Base-by-base conservation (phyloP, 1,284 basidiomycete genomes). In the Fomitiporia mediterranea region DNA sequence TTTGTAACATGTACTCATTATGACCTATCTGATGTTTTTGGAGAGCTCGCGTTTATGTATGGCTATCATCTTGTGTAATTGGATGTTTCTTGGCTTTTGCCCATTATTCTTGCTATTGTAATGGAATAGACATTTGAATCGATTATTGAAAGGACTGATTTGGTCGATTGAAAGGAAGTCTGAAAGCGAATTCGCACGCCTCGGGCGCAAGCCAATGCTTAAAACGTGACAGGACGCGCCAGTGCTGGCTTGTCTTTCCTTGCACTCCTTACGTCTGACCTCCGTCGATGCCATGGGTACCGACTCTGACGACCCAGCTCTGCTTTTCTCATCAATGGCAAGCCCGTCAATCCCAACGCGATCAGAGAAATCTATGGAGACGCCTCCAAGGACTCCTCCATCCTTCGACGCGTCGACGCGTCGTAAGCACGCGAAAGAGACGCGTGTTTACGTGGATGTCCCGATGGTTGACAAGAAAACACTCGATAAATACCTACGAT, bases 401-500 rank as follows among this genome's bases (percentile, higher is more conserved):
- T 2, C 23, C 27, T n/a, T 30, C 13, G 34, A 39, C 46, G 23
- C 54, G 21, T 11, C 37, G 34, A 51, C 55, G 48, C 53, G 49
- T 37, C 47, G 13, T 25, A 25, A 30, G n/a, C n/a, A 32, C 42
- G 37, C 23, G 43, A 25, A 55, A 11, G 37, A 37, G 38, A 44
- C 49, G 54, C 19, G 30, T 32, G 39, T 55, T 25, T 68, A 65
- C 42, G 58, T 76, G 35, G 60, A 38, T 42, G 56, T 56, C 17
- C 71, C 68, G 9, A 58, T 27, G 32, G 67, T 83, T 40, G 60
- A 71, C 40, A 55, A 70, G 4, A 67, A 69, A 13, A 61, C 70
- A 58, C 81, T 74, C 61, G 55, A 59, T 11, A 66, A 71, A 35
- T 84, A 82, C 63, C 70, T 72, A 56, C 58, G 64, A 40, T 67